Percentiles rank a stretch among this genome's conserved stretches.
Evolutionary conservation across 495 filamentous ascomycete genomes (phyloP).

Genomic region (Rhypophila decipiens): DNA sequence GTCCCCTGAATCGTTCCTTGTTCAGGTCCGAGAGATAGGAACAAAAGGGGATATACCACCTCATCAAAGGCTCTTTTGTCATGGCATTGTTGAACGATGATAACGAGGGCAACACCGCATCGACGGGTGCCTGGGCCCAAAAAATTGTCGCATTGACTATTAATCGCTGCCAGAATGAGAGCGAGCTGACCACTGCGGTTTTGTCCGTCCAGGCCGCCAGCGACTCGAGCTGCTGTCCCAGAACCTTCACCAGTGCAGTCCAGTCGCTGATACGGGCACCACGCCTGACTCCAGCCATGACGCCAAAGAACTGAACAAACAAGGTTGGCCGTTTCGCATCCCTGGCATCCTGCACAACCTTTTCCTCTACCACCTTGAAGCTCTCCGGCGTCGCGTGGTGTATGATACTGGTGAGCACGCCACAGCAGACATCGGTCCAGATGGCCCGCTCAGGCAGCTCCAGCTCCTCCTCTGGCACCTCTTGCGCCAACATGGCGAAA

Average conservation of each 20-base stretch:
- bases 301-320: conserved; percentile 58
- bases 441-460: conserved; percentile 33
- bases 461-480: conserved; percentile 45
- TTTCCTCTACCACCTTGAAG: conserved; percentile 52
- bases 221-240: conserved; percentile 49
- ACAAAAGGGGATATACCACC: conserved; percentile 78
- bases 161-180: conserved; percentile 46
- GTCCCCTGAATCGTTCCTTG: conserved; percentile 64
- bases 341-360: conserved; percentile 45
- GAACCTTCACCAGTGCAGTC: conserved; percentile 53
- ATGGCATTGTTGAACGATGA: conserved; percentile 57
- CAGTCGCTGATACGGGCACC: conserved; percentile 70
- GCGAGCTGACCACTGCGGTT: conserved; percentile 33
- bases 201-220: conserved; percentile 26
- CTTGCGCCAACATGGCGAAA: conserved; percentile 52
- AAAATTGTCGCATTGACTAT: conserved; percentile 61
- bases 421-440: conserved; percentile 60
- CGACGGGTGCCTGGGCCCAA: conserved; percentile 71
- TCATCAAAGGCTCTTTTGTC: conserved; percentile 53
- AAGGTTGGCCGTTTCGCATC: conserved; percentile 39
- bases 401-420: conserved; percentile 69
- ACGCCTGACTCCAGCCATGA: conserved; percentile 66
- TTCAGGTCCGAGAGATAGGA: conserved; percentile 68
- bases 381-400: conserved; percentile 73
- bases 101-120: conserved; percentile 64